Conservation (phyloP, 129 eudicot genomes). For the Deinandra increscens region DNA sequence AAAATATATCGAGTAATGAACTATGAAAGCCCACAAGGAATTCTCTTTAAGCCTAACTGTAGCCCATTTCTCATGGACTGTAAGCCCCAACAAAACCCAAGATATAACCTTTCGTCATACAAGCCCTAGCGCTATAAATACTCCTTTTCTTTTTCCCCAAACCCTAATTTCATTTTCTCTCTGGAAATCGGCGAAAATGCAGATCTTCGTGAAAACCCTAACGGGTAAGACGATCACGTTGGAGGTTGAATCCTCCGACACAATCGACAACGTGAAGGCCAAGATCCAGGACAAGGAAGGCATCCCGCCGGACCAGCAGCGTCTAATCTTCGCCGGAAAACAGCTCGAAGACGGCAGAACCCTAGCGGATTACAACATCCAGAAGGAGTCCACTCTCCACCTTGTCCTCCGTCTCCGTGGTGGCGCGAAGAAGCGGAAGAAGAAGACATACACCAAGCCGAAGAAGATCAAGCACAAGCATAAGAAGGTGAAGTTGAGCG, state of each 20-base stretch:
- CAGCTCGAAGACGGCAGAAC: constrained; percentile 44
- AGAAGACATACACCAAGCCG: constrained; percentile 61
- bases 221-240: constrained; percentile 58
- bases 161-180: neutral
- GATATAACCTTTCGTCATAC: neutral
- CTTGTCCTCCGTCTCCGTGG: constrained; percentile 54
- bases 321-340: constrained; percentile 46
- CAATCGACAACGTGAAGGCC: constrained; percentile 64
- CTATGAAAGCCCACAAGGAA: neutral
- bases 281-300: constrained; percentile 82
- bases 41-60: neutral
- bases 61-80: neutral
- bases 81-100: constrained; percentile 1
- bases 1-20: too few relatives aligned
- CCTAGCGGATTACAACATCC: constrained; percentile 58
- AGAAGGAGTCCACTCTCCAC: constrained; percentile 57
- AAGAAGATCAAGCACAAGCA: constrained; percentile 59
- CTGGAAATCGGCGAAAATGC: constrained; percentile 35
- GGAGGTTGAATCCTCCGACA: constrained; percentile 59
- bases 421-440: constrained; percentile 56
- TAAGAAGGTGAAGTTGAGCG: constrained; percentile 43
- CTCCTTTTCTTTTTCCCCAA: neutral
- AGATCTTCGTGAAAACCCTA: constrained; percentile 80
- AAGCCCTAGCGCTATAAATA: constrained; percentile 29
- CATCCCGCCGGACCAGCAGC: constrained; percentile 75